phyloP scores from a whole-genome alignment of 371 early-diverging fungal genomes.

The Parasitella parasitica region DNA sequence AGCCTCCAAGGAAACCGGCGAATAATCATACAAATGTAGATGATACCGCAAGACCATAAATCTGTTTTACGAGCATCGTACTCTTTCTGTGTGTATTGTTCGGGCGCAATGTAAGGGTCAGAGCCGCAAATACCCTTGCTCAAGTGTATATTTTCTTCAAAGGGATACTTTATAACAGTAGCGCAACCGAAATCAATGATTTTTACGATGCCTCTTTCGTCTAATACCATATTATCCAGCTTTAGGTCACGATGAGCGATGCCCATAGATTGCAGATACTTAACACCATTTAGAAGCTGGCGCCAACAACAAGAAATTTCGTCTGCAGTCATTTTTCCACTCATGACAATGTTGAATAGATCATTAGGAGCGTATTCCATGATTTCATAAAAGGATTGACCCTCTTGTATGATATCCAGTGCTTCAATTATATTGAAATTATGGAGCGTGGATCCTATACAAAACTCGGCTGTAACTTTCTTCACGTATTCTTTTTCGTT shows the following conservation, averaged over 20 bases:
- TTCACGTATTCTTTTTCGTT: constrained; percentile 78
- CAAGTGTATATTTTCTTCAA: constrained; percentile 52
- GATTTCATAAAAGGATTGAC: constrained; percentile 62
- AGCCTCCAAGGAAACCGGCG: constrained; percentile 77
- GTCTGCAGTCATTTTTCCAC: constrained; percentile 62
- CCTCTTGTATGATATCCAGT: constrained; percentile 76
- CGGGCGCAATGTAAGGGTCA: constrained; percentile 76
- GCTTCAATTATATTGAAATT: constrained; percentile 88
- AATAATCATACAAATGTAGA: constrained; percentile 73
- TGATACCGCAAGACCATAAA: constrained; percentile 76
- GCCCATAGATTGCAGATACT: constrained; percentile 72
- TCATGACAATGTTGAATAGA: constrained; percentile 72
- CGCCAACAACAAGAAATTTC: constrained; percentile 75
- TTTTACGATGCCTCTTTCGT: constrained; percentile 73
- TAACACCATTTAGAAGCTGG: constrained; percentile 75
- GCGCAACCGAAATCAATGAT: constrained; percentile 94
- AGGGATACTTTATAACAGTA: constrained; percentile 72
- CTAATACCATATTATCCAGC: constrained; percentile 81
- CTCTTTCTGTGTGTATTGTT: constrained; percentile 59
- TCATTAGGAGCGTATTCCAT: constrained; percentile 86
- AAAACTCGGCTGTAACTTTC: constrained; percentile 82
- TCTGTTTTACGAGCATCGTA: constrained; percentile 73
- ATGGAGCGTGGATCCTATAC: constrained; percentile 80
- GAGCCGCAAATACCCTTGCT: constrained; percentile 80
- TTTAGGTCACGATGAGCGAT: constrained; percentile 90